Evolutionary conservation across 768 basidiomycete species (phyloP), one percentile per base, ranked within the genome.

Genomic region (Phaffia australis): DNA sequence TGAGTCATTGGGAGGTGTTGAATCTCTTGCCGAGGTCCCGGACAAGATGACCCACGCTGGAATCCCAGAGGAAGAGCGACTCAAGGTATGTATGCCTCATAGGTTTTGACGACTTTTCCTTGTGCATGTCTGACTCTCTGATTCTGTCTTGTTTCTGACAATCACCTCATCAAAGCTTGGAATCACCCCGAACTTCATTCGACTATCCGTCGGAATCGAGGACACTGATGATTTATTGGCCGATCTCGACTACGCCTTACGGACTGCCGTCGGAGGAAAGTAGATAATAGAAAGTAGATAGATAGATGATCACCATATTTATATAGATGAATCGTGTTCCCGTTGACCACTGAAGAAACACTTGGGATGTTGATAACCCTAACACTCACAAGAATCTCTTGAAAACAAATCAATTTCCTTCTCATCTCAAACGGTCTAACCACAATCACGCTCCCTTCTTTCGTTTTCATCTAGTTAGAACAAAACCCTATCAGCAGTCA

Each of bases 1-100:
- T 0, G 92, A 93, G 81, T 85, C 83, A 29, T 77, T 97, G 5
- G 94, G 94, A 1, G 94, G 92, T 0, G 89, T 95, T 6, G 94
- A 98, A 81, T 87, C 85, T 75, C 77, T 97, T 46, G 87, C 88
- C 0, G 92, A 97, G 75, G 81, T 87, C 55, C 93, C 92, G 0
- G 84, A 85, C 54, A 79, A 80, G 76, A 95, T 95, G 92, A 94
- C 90, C 9, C 93, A 95, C 75, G 85, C 83, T 69, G 60, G 66
- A 27, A 61, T 77, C 18, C 73, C 75, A 0, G 71, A 70, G 19
- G 75, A 70, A 27, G 73, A 72, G 2, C 61, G 74, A 54, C 30
- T 35, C 4, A 42, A 42, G 35, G 35, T 42, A 11, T 42, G 35
- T 42, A 42, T 42, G 25, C 23, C 42, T 23, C 6, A 23, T 48